phyloP scores from a whole-genome alignment of 176 grass and related monocot genomes.

The Miscanthus lutarioriparius region DNA sequence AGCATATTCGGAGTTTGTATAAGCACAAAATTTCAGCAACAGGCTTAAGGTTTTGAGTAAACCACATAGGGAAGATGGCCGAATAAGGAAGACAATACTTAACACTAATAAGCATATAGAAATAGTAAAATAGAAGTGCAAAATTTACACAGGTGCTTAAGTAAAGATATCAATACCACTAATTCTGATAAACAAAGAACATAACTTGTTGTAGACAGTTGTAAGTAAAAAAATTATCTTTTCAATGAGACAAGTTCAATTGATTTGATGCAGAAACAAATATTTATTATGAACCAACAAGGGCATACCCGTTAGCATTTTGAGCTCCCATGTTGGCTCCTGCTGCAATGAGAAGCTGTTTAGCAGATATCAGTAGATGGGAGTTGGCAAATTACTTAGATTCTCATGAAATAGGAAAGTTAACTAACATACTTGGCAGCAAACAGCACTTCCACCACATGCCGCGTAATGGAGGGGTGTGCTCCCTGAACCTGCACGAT shows the following conservation, averaged over 20 bases:
- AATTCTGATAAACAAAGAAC: slow-evolving; percentile 10
- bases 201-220: slow-evolving; percentile 1
- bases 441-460: slow-evolving; percentile 88
- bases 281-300: slow-evolving; percentile 5
- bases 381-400: slow-evolving; percentile 17
- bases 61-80: background rate
- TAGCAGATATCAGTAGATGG: slow-evolving; percentile 45
- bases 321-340: slow-evolving; percentile 73
- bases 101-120: background rate
- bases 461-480: slow-evolving; percentile 93
- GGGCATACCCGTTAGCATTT: slow-evolving; percentile 79
- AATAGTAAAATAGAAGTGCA: background rate
- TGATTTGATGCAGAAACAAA: background rate
- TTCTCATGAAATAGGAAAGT: slow-evolving; percentile 27
- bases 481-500: slow-evolving; percentile 79
- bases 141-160: background rate
- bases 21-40: background rate
- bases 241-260: slow-evolving; percentile 17
- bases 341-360: slow-evolving; percentile 81
- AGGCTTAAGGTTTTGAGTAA: background rate
- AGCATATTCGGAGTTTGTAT: background rate
- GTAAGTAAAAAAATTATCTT: background rate
- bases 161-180: background rate
- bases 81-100: background rate
- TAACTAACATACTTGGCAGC: slow-evolving; percentile 80